Conservation (phyloP, 169 alveolate genomes). For the Eimeria tenella region DNA sequence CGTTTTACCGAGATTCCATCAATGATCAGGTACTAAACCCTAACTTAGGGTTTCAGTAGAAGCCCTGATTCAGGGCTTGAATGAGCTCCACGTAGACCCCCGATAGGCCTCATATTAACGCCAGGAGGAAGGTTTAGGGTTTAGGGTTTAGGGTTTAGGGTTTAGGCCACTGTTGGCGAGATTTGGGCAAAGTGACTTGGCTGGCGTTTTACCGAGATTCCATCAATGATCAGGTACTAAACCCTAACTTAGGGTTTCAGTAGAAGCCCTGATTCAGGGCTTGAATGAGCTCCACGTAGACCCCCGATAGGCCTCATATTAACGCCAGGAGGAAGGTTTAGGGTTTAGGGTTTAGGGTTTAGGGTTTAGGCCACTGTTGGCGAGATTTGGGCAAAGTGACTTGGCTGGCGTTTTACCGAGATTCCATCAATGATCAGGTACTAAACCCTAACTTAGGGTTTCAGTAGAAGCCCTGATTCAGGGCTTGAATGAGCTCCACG, state of each 20-base stretch:
- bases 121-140: too few species aligned
- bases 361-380: too few species aligned
- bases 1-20: slow-evolving; percentile 95
- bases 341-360: too few species aligned
- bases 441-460: background rate
- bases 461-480: background rate
- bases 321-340: too few species aligned
- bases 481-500: background rate
- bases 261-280: background rate
- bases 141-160: too few species aligned
- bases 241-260: background rate
- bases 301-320: too few species aligned
- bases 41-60: background rate
- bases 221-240: slow-evolving; percentile 89
- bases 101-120: too few species aligned
- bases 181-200: too few species aligned
- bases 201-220: slow-evolving; percentile 96
- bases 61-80: background rate
- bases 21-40: slow-evolving; percentile 87
- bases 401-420: slow-evolving; percentile 97
- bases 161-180: too few species aligned
- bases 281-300: background rate
- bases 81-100: too few species aligned
- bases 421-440: slow-evolving; percentile 93
- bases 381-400: too few species aligned